Evolutionary conservation across 495 filamentous ascomycete species (phyloP), one percentile per base, ranked within the genome.

Genomic region (Choiromyces venosus): DNA sequence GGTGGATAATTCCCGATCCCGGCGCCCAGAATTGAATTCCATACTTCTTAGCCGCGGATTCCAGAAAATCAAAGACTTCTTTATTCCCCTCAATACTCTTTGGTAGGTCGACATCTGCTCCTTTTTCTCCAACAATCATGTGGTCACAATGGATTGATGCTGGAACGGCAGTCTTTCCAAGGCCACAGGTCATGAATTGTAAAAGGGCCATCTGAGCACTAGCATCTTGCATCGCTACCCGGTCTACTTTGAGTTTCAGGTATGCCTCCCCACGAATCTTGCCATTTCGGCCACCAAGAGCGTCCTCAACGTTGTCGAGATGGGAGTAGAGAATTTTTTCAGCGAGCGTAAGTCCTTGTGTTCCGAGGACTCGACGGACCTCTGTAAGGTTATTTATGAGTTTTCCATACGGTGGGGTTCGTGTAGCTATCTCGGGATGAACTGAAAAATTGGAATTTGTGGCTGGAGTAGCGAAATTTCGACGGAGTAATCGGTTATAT

Each of bases 11-110:
- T 73, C 95, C 95, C n/a, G 95, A 95, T 69, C 96, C 96, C 0
- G 95, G 95, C 2, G 95, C 92, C 95, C 95, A 99, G 83, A 99
- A 99, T 82, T 97, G 94, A 77, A 99, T 97, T 35, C 95, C 95
- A 81, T 97, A 99, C 79, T 93, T 95, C 86, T 93, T 94, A 8
- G 91, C 91, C 0, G 95, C 95, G 65, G 91, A 95, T 85, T 96
- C 94, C 68, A 99, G 82, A 83, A 98, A 99, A 83, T 99, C 93
- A 81, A 96, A 99, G 5, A 99, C 93, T 85, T 99, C 95, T 82
- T 93, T 91, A 82, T 99, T 99, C 46, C 92, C 92, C 84, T 90
- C 85, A 69, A 99, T 97, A 61, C 92, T 94, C 36, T 88, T 87
- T 18, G 93, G 89, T 42, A 99, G 84, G 85, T 99, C 95, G 38